Base-by-base conservation (phyloP, 73 alveolate species). In the Stentor roeselii region DNA sequence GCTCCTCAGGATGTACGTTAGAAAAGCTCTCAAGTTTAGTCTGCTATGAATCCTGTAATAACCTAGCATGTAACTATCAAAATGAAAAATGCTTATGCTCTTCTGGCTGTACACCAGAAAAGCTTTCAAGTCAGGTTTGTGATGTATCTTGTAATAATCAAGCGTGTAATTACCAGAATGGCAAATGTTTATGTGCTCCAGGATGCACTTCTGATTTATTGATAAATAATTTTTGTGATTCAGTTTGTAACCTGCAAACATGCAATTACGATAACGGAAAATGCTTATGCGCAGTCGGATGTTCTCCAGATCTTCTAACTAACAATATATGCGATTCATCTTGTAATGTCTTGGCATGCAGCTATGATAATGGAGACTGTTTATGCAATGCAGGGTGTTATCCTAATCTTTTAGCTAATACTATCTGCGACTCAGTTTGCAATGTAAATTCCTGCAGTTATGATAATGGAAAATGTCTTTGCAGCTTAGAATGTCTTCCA, bases 141-240 rank as follows among this genome's bases (percentile, higher is more conserved):
- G 74, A 58, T 58, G 15, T 31, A 21, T n/a, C 2, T n/a, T 58
- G 74, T 31, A 21, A n/a, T 21, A 0, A n/a, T 58, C 1, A 58
- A 2, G 15, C 74, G 0, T 58, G 74, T 31, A 58, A 58, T 2
- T 58, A 58, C 27, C 35, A 58, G 15, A 58, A 58, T 58, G 35
- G 27, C 27, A 21, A 1, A 58, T 58, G 74, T 58, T n/a, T n/a
- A n/a, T 67, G 80, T 32, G n/a, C 80, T 21, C 80, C 80, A 67
- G 80, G 80, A 21, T 67, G 80, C 34, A 67, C n/a, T 21, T 67
- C 37, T 21, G 37, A 1, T 1, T 34, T 67, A 30, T 32, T 67
- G 34, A 32, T 27, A 15, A 67, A 67, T 34, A 32, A 27, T 0
- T 15, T 67, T 30, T 67, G 80, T 67, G 80, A 67, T 2, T 27